These are phyloP conservation scores for Macrocybe sp. DNA, from an alignment of 1,284 basidiomycete species.

Conservation along the genomic window DNA sequence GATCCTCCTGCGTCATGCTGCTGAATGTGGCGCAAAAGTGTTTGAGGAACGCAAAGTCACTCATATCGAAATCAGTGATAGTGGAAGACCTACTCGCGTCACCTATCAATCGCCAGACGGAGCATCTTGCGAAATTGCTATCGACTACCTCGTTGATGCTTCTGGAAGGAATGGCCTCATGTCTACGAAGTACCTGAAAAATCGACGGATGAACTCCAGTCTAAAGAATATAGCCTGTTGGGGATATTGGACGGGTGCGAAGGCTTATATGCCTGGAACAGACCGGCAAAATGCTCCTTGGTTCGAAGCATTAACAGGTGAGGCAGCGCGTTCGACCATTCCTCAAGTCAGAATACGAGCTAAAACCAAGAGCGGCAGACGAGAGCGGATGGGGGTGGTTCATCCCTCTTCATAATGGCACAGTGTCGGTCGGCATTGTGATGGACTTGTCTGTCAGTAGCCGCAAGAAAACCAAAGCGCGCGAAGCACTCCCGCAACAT, in stretches of 20 bases:
- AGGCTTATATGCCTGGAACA: slow-evolving; percentile 23
- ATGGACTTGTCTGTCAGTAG: slow-evolving; percentile 40
- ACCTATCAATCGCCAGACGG: slow-evolving; percentile 30
- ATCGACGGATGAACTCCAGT: slow-evolving; percentile 39
- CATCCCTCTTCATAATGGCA: slow-evolving; percentile 53
- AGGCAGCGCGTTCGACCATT: slow-evolving; percentile 2
- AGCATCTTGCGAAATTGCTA: slow-evolving; percentile 28
- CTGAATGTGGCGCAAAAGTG: slow-evolving; percentile 32
- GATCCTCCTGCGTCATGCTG: slow-evolving; percentile 39
- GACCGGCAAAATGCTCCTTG: slow-evolving; percentile 24
- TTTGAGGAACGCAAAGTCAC: slow-evolving; percentile 33
- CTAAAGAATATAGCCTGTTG: slow-evolving; percentile 39
- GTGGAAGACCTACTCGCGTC: slow-evolving; percentile 34
- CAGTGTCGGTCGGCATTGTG: slow-evolving; percentile 54
- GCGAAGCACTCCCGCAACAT: slow-evolving; percentile 10
- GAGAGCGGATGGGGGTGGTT: slow-evolving; percentile 62
- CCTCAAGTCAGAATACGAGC: background rate
- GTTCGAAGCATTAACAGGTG: slow-evolving; percentile 31
- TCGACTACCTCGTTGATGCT: slow-evolving; percentile 47
- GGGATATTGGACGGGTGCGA: slow-evolving; percentile 38
- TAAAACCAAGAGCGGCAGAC: slow-evolving; percentile 28
- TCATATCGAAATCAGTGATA: slow-evolving; percentile 22
- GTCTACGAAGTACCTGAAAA: slow-evolving; percentile 40
- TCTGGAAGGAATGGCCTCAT: slow-evolving; percentile 42
- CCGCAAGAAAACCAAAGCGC: slow-evolving; percentile 24